Conservation (phyloP, 768 basidiomycete species). For the Amanita exitialis region DNA sequence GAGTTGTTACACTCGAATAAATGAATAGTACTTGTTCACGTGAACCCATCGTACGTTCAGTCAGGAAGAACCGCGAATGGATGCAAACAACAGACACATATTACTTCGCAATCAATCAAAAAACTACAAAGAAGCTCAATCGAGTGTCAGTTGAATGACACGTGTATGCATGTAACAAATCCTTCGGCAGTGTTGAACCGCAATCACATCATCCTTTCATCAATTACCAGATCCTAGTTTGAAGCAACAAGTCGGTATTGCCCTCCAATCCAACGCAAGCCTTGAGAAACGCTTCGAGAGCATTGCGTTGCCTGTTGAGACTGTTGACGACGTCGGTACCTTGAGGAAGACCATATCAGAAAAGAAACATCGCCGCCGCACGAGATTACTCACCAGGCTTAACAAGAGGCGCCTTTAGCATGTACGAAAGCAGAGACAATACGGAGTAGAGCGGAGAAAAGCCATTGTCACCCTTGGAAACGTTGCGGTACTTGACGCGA, state of each 20-base stretch:
- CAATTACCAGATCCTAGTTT: constrained; percentile 80
- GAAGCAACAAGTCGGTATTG: constrained; percentile 74
- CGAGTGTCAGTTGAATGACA: neutral
- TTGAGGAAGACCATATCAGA: constrained; percentile 7
- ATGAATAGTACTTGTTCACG: too few relatives aligned
- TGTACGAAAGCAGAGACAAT: constrained; percentile 87
- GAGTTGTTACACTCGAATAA: too few relatives aligned
- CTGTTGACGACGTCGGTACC: constrained; percentile 93
- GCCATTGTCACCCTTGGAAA: constrained; percentile 27
- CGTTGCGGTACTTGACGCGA: constrained; percentile 80
- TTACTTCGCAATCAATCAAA: neutral
- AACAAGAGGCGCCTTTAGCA: constrained; percentile 97
- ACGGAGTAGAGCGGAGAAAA: constrained; percentile 86
- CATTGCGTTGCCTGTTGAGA: constrained; percentile 89
- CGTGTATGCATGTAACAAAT: neutral
- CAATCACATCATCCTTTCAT: neutral
- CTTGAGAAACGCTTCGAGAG: constrained; percentile 89
- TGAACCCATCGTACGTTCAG: too few relatives aligned
- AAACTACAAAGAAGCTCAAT: neutral
- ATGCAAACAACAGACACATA: too few relatives aligned
- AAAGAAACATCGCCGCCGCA: neutral
- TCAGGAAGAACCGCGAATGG: too few relatives aligned
- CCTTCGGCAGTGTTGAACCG: neutral
- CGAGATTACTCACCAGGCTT: constrained; percentile 54
- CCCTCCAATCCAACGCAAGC: constrained; percentile 86